Percentiles rank a stretch among this genome's conserved stretches.
Conservation (phyloP, 2,329 filamentous ascomycete genomes). For the Chaetomium olivaceum region DNA sequence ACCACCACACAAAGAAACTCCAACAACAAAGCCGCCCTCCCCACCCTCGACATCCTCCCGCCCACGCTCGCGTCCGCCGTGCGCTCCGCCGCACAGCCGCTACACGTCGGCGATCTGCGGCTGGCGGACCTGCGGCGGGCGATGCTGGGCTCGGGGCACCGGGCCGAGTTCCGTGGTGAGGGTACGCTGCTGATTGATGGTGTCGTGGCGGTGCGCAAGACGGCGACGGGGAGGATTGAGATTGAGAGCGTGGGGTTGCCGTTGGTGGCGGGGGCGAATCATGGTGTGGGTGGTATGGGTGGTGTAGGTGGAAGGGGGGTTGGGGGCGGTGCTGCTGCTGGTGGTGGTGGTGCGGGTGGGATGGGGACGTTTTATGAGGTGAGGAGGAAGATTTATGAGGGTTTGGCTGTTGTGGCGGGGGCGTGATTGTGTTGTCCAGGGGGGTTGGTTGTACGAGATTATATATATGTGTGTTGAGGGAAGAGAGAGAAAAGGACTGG, state of each 20-base stretch:
- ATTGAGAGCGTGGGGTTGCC: conserved; percentile 73
- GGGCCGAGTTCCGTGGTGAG: conserved; percentile 89
- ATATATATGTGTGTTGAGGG: background rate
- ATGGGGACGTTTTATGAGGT: conserved; percentile 72
- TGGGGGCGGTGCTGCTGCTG: no score
- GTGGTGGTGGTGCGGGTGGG: conserved; percentile 15
- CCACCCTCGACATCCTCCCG: conserved; percentile 57
- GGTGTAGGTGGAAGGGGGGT: background rate
- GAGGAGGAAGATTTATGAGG: conserved; percentile 88
- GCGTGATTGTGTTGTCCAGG: conserved; percentile 45
- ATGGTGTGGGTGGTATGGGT: background rate
- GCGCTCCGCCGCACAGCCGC: conserved; percentile 75
- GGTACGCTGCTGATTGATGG: conserved; percentile 89
- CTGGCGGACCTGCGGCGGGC: conserved; percentile 83
- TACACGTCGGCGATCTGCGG: conserved; percentile 91
- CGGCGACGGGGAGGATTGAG: conserved; percentile 81
- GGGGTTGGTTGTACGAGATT: no score
- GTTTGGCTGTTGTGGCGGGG: conserved; percentile 84
- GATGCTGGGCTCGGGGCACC: conserved; percentile 79
- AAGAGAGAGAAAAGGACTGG: background rate
- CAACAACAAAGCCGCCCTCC: conserved; percentile 38
- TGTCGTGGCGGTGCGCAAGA: conserved; percentile 84
- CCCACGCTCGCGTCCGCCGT: conserved; percentile 67
- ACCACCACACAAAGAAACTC: conserved; percentile 29
- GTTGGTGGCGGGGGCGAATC: conserved; percentile 30